A percentile compares a stretch with the other conserved stretches of the same genome.
phyloP scores from a whole-genome alignment of 306 rosid genomes.

The Ammopiptanthus mongolicus region DNA sequence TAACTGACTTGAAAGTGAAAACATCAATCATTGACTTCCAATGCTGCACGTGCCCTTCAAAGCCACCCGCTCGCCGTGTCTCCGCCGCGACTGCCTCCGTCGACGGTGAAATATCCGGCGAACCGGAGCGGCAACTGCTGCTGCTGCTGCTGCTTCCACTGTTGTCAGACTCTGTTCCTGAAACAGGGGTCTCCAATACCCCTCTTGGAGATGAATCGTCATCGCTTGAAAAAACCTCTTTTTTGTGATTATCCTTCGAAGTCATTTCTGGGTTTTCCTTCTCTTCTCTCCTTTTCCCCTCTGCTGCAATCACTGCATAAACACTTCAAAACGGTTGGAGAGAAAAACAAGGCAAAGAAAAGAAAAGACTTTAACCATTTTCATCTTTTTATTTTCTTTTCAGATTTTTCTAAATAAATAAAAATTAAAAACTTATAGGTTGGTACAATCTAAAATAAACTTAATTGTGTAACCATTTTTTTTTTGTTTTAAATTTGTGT shows the following conservation, averaged over 20 bases:
- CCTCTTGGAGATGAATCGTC: conserved; percentile 69
- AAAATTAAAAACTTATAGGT: not conserved
- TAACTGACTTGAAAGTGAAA: conserved; percentile 48
- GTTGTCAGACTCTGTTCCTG: conserved; percentile 56
- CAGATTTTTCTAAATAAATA: too few relatives aligned
- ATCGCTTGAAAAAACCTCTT: conserved; percentile 18
- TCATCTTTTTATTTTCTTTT: not conserved
- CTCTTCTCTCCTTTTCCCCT: not conserved
- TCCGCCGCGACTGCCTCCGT: not conserved
- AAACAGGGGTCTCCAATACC: conserved; percentile 52
- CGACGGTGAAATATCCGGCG: conserved; percentile 23
- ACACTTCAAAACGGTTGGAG: not conserved
- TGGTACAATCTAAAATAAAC: not conserved
- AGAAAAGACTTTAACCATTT: not conserved
- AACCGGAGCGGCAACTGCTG: conserved; percentile 19
- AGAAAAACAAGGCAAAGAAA: not conserved
- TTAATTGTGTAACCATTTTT: not conserved
- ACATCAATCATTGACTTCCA: conserved; percentile 61
- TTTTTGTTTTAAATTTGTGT: not conserved
- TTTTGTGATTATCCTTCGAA: not conserved
- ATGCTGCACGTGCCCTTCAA: conserved; percentile 29
- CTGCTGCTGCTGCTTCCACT: conserved; percentile 32
- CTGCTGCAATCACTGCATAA: conserved; percentile 16
- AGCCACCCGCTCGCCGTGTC: not conserved
- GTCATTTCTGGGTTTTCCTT: conserved; percentile 35